A percentile compares a stretch with the other conserved stretches of the same genome.
Evolutionary conservation across 345 rosid species (phyloP).

Genomic region (Lumnitzera littorea): DNA sequence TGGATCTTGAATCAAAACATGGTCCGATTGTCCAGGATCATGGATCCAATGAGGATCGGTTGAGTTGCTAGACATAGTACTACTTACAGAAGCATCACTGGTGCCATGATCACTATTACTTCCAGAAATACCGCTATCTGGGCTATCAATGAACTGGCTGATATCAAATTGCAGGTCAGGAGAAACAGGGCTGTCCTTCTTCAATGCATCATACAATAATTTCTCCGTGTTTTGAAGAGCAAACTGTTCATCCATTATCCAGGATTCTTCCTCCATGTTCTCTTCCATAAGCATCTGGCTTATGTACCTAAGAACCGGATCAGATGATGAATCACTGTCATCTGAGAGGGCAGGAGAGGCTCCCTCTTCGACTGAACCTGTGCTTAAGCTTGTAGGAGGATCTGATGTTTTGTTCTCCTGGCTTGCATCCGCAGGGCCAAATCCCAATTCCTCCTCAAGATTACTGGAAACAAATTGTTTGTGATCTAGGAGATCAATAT

Average conservation of each 20-base stretch:
- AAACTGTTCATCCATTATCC: slow-evolving; percentile 28
- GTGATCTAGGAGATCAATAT: too few relatives aligned
- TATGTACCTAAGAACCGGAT: slow-evolving; percentile 30
- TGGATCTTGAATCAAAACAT: slow-evolving; percentile 1
- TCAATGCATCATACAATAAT: slow-evolving; percentile 28
- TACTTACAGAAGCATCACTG: neutral
- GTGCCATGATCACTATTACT: slow-evolving; percentile 13
- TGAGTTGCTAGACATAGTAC: slow-evolving; percentile 1
- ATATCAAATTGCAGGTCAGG: slow-evolving; percentile 4
- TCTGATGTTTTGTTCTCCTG: neutral
- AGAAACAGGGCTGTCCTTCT: slow-evolving; percentile 17
- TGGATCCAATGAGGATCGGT: slow-evolving; percentile 11
- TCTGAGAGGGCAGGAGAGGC: slow-evolving; percentile 19
- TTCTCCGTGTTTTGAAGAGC: slow-evolving; percentile 36
- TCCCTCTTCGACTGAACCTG: neutral
- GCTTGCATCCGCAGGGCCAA: too few relatives aligned
- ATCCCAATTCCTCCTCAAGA: too few relatives aligned
- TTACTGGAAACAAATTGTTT: too few relatives aligned
- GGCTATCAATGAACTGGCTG: slow-evolving; percentile 18
- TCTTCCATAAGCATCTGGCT: slow-evolving; percentile 39
- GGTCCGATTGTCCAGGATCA: slow-evolving; percentile 12
- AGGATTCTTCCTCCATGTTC: slow-evolving; percentile 32
- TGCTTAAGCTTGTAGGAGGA: neutral
- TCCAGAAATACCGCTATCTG: slow-evolving; percentile 10
- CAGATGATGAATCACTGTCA: slow-evolving; percentile 23